phyloP scores from a whole-genome alignment of 768 basidiomycete genomes.

The Pulveroboletus sp. region DNA sequence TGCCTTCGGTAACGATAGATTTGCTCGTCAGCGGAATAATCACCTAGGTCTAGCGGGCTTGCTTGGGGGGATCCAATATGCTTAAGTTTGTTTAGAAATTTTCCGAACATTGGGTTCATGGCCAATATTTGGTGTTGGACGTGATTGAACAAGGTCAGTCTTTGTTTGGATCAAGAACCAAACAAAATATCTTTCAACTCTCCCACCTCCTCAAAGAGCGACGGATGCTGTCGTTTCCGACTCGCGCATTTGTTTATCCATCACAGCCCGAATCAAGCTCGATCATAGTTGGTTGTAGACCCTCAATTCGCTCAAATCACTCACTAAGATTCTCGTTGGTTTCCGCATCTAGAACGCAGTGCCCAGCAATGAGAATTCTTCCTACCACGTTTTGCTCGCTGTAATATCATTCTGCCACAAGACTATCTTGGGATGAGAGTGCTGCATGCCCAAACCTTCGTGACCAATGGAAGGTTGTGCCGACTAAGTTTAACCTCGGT shows the following conservation, averaged over 20 bases:
- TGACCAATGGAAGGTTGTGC: background rate
- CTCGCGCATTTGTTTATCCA: no score
- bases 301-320: no score
- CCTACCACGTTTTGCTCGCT: background rate
- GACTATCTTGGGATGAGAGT: conserved; percentile 3
- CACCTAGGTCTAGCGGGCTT: conserved; percentile 7
- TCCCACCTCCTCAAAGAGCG: no score
- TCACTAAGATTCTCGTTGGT: no score
- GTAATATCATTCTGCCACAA: background rate
- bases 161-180: conserved; percentile 18
- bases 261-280: no score
- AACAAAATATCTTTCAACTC: no score
- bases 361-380: background rate
- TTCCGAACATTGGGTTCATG: conserved; percentile 14
- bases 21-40: conserved; percentile 8
- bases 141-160: background rate
- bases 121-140: background rate
- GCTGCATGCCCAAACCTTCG: background rate
- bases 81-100: conserved; percentile 18
- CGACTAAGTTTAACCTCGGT: conserved; percentile 10
- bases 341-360: no score
- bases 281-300: no score
- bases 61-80: conserved; percentile 1
- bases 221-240: no score
- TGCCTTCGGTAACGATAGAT: conserved; percentile 65